Conservation (phyloP, 2,329 filamentous ascomycete species). For the Ascosphaera apis region DNA sequence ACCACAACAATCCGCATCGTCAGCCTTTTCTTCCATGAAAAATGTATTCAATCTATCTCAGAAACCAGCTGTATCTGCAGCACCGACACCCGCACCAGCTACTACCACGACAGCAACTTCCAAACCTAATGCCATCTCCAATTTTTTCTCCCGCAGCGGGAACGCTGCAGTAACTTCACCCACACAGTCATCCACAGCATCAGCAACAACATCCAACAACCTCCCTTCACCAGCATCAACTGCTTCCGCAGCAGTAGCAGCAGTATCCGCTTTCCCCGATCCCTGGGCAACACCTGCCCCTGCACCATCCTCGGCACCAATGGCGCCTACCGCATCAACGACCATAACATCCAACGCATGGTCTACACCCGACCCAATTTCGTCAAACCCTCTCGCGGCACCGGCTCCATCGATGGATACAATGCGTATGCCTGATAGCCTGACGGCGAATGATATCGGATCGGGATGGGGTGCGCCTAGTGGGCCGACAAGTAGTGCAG, state of each 20-base stretch:
- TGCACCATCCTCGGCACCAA: slow-evolving; percentile 11
- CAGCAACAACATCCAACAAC: slow-evolving; percentile 23
- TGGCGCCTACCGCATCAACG: slow-evolving; percentile 10
- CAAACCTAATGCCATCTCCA: slow-evolving; percentile 27
- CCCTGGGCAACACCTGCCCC: slow-evolving; percentile 18
- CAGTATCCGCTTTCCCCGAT: slow-evolving; percentile 19
- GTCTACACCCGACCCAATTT: slow-evolving; percentile 36
- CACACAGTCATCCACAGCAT: slow-evolving; percentile 21
- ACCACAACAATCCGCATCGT: slow-evolving; percentile 5
- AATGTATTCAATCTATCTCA: slow-evolving; percentile 22
- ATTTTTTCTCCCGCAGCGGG: slow-evolving; percentile 40
- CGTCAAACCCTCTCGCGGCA: slow-evolving; percentile 13
- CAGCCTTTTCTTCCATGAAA: slow-evolving; percentile 8
- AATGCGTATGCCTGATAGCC: slow-evolving; percentile 22
- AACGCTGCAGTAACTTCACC: slow-evolving; percentile 23
- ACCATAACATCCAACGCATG: slow-evolving; percentile 38
- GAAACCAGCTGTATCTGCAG: slow-evolving; percentile 22
- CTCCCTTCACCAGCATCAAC: slow-evolving; percentile 27
- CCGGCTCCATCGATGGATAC: slow-evolving; percentile 12
- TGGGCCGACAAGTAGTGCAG: not conserved
- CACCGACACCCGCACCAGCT: slow-evolving; percentile 25
- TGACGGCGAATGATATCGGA: slow-evolving; percentile 37
- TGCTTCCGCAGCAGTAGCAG: slow-evolving; percentile 23
- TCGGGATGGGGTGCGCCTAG: slow-evolving; percentile 36
- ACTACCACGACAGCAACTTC: slow-evolving; percentile 25